Percentiles rank a stretch among this genome's conserved stretches.
phyloP scores from a whole-genome alignment of 805 yeast species.

The Pichia pseudocactophila region DNA sequence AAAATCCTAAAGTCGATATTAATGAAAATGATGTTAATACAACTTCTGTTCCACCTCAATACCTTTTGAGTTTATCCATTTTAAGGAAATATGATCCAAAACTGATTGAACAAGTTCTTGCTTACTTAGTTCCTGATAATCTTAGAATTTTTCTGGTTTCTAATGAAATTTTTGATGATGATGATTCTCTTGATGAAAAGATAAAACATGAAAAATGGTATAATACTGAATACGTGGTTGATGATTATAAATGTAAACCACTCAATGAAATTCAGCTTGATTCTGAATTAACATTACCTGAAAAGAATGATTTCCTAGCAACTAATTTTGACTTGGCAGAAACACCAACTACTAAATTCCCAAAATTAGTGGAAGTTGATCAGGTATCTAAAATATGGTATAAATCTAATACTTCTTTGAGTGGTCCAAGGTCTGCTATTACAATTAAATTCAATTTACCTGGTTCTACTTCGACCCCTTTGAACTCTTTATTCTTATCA shows the following conservation, averaged over 20 bases:
- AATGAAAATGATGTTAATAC: not conserved
- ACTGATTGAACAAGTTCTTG: constrained; percentile 40
- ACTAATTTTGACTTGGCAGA: constrained; percentile 56
- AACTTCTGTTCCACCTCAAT: constrained; percentile 50
- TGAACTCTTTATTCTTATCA: constrained; percentile 47
- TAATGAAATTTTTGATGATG: constrained; percentile 39
- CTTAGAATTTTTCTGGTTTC: constrained; percentile 49
- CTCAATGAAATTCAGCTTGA: constrained; percentile 35
- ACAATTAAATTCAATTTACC: constrained; percentile 60
- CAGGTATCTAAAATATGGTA: constrained; percentile 63
- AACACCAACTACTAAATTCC: constrained; percentile 38
- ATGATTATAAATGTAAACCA: constrained; percentile 29
- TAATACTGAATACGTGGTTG: constrained; percentile 67
- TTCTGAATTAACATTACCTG: constrained; percentile 39
- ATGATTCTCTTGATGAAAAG: constrained; percentile 23
- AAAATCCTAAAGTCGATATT: constrained; percentile 10
- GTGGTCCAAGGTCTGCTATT: constrained; percentile 79
- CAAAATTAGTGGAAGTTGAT: constrained; percentile 49
- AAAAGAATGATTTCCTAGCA: constrained; percentile 74
- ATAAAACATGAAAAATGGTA: constrained; percentile 71
- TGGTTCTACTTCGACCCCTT: constrained; percentile 48
- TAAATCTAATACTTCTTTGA: constrained; percentile 81
- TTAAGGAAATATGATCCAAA: constrained; percentile 50
- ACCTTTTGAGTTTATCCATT: constrained; percentile 46
- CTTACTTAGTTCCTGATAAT: constrained; percentile 46